phyloP scores from a whole-genome alignment of 306 rosid species.

The Citrullus colocynthis region DNA sequence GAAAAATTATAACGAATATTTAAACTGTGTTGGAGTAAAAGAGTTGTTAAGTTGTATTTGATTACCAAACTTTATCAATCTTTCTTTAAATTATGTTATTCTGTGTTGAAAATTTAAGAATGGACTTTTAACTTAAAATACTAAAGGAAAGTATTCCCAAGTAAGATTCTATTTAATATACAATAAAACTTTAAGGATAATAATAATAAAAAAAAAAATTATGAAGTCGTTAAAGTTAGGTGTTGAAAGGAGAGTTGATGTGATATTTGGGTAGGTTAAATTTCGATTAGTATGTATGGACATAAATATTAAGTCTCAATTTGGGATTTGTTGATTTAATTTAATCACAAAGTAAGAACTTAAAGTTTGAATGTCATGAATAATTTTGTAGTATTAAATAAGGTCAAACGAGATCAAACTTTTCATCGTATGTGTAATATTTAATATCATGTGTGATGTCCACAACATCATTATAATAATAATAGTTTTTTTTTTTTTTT shows the following conservation, averaged over 20 bases:
- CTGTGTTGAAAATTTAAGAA: neutral
- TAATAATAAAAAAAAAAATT: neutral
- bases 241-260: neutral
- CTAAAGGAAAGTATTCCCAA: no score
- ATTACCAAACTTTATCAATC: neutral
- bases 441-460: neutral
- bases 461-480: neutral
- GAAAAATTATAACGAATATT: neutral
- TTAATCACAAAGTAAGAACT: neutral
- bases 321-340: neutral
- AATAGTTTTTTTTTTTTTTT: neutral
- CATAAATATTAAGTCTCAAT: neutral
- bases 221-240: neutral
- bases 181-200: no score
- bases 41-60: neutral
- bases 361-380: neutral
- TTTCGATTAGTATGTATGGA: neutral
- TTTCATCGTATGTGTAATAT: neutral
- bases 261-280: neutral
- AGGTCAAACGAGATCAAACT: neutral
- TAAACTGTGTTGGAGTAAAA: neutral
- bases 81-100: neutral
- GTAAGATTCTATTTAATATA: no score
- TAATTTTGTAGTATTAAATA: neutral
- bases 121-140: no score